Evolutionary conservation across 164 flowering plant genomes (phyloP).

Genomic region (Piper longum): DNA sequence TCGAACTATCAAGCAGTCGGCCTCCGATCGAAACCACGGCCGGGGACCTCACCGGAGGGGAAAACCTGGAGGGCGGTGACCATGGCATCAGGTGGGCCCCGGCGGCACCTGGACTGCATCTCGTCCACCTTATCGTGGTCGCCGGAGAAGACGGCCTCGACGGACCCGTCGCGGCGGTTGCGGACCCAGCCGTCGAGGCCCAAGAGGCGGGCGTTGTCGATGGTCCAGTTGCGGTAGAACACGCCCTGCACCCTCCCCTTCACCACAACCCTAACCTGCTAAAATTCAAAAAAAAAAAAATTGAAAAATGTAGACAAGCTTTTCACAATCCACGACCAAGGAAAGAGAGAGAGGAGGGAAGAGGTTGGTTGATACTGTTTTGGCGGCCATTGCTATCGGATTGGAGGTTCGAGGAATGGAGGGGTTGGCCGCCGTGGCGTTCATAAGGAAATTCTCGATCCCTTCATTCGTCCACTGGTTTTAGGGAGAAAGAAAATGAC

Average conservation of each 20-base stretch:
- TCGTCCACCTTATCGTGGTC: slow-evolving; percentile 43
- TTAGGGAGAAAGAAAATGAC: too few species aligned
- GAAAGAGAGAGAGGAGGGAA: too few species aligned
- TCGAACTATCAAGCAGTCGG: slow-evolving; percentile 35
- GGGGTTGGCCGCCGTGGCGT: too few species aligned
- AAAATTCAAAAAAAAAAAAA: not conserved
- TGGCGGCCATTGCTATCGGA: too few species aligned
- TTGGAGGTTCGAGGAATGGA: too few species aligned
- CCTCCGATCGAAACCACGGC: slow-evolving; percentile 39
- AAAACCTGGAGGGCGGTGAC: slow-evolving; percentile 56
- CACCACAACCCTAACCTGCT: slow-evolving; percentile 59
- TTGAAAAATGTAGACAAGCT: too few species aligned
- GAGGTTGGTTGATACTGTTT: too few species aligned
- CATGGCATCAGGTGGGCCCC: slow-evolving; percentile 63
- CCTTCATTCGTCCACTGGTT: too few species aligned
- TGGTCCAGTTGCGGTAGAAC: slow-evolving; percentile 79
- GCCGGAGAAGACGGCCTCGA: slow-evolving; percentile 69
- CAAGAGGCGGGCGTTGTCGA: slow-evolving; percentile 58
- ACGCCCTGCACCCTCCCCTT: slow-evolving; percentile 89
- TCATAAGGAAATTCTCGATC: too few species aligned
- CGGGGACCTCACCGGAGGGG: slow-evolving; percentile 63
- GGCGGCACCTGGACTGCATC: slow-evolving; percentile 70
- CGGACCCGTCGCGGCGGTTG: slow-evolving; percentile 32
- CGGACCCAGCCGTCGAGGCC: slow-evolving; percentile 40
- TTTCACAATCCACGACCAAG: too few species aligned